These are phyloP conservation scores for Termitomyces sp. DNA, from an alignment of 768 basidiomycete genomes.

Conservation along the genomic window DNA sequence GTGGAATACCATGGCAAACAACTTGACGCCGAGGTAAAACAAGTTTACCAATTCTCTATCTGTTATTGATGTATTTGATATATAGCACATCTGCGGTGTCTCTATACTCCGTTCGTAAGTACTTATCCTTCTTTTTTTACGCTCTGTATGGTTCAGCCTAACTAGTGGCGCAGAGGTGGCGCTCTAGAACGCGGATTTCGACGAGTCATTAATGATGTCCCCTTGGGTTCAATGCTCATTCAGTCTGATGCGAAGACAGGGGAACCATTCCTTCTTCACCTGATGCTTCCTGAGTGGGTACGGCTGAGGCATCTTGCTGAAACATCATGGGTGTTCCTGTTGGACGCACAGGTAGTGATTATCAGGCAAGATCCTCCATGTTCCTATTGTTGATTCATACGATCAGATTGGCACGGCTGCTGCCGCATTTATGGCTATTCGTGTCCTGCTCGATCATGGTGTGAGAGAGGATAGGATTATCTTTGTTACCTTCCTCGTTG, in stretches of 20 bases:
- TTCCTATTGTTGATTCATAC: background rate
- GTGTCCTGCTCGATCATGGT: slow-evolving; percentile 90
- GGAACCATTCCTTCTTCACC: slow-evolving; percentile 84
- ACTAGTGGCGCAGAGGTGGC: slow-evolving; percentile 56
- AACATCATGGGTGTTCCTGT: slow-evolving; percentile 76
- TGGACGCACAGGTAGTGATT: slow-evolving; percentile 74
- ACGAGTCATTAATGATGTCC: slow-evolving; percentile 79
- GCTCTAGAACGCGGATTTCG: slow-evolving; percentile 89
- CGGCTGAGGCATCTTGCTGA: slow-evolving; percentile 60
- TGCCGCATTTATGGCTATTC: slow-evolving; percentile 91
- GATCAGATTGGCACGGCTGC: slow-evolving; percentile 88
- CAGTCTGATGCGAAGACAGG: slow-evolving; percentile 82
- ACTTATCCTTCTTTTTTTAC: background rate
- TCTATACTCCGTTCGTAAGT: slow-evolving; percentile 84
- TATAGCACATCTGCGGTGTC: slow-evolving; percentile 78
- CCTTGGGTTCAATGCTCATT: slow-evolving; percentile 85
- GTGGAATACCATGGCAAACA: slow-evolving; percentile 53
- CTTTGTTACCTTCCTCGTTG: slow-evolving; percentile 86
- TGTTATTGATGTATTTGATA: background rate
- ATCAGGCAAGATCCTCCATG: background rate
- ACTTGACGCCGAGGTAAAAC: slow-evolving; percentile 50
- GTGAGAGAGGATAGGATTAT: slow-evolving; percentile 80
- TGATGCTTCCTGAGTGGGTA: slow-evolving; percentile 70
- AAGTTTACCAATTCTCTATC: background rate
- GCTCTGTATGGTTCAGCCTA: slow-evolving; percentile 3